Percentiles rank a stretch among this genome's conserved stretches.
phyloP scores from a whole-genome alignment of 306 rosid genomes.

The Rubus parviflorus region DNA sequence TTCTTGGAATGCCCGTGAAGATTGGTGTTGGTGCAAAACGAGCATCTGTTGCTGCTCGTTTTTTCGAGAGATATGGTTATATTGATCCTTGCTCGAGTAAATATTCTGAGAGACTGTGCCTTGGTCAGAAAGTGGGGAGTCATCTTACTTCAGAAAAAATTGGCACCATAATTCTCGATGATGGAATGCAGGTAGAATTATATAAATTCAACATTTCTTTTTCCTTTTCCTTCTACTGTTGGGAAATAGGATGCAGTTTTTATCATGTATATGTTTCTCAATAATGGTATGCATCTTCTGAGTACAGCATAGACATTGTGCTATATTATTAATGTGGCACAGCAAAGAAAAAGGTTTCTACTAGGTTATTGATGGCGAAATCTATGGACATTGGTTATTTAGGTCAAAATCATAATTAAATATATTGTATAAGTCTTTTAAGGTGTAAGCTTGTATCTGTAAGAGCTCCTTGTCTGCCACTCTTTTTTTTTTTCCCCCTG shows the following conservation, averaged over 20 bases:
- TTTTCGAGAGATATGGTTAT: constrained; percentile 62
- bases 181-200: constrained; percentile 83
- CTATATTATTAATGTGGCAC: background rate
- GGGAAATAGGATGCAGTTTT: background rate
- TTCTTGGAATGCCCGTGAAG: constrained; percentile 59
- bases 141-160: constrained; percentile 44
- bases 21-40: constrained; percentile 79
- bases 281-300: background rate
- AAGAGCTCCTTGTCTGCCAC: constrained; percentile 4
- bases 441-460: background rate
- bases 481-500: background rate
- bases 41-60: constrained; percentile 50
- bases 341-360: background rate
- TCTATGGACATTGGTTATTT: background rate
- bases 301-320: background rate
- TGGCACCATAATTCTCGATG: constrained; percentile 77
- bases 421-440: background rate
- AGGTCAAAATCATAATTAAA: background rate
- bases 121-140: constrained; percentile 24
- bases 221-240: background rate
- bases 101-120: constrained; percentile 29
- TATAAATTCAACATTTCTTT: background rate
- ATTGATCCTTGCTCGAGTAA: constrained; percentile 38
- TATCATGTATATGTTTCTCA: background rate
- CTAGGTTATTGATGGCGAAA: background rate